Evolutionary conservation across 768 basidiomycete species (phyloP).

Genomic region (Gautieria morchelliformis): DNA sequence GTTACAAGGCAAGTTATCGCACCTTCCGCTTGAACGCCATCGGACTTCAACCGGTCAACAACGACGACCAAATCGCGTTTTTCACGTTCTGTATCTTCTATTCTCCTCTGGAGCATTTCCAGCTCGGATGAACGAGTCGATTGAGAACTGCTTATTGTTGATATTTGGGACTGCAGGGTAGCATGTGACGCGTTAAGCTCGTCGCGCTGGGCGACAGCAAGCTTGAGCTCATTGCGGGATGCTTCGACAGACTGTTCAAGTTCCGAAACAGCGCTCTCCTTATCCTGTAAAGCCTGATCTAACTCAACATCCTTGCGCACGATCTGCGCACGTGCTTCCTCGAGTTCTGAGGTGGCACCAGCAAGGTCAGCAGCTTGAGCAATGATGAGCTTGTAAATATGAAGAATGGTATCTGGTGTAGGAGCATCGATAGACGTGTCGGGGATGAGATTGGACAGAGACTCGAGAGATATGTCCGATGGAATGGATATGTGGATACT

Average conservation of each 20-base stretch:
- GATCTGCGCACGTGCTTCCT: conserved; percentile 56
- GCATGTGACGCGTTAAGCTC: conserved; percentile 45
- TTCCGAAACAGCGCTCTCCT: conserved; percentile 51
- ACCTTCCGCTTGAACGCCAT: conserved; percentile 70
- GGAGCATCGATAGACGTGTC: conserved; percentile 47
- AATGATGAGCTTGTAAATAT: conserved; percentile 53
- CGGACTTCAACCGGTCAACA: conserved; percentile 74
- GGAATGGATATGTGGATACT: conserved; percentile 24
- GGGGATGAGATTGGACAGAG: conserved; percentile 51
- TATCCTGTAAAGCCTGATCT: conserved; percentile 76
- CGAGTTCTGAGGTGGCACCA: conserved; percentile 48
- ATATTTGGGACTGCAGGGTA: conserved; percentile 45
- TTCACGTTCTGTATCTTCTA: conserved; percentile 77
- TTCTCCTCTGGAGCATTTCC: conserved; percentile 44
- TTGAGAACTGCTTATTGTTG: conserved; percentile 47
- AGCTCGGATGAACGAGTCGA: conserved; percentile 54
- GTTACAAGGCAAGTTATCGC: conserved; percentile 16
- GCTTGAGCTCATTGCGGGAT: conserved; percentile 45
- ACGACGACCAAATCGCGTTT: conserved; percentile 83
- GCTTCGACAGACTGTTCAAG: conserved; percentile 42
- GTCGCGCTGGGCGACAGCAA: conserved; percentile 53
- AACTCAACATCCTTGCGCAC: conserved; percentile 74
- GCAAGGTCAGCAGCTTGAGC: conserved; percentile 50
- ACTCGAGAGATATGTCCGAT: conserved; percentile 56
- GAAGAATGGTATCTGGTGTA: conserved; percentile 47